Conservation (phyloP, 1,284 basidiomycete species). For the Cystobasidium pallidum region DNA sequence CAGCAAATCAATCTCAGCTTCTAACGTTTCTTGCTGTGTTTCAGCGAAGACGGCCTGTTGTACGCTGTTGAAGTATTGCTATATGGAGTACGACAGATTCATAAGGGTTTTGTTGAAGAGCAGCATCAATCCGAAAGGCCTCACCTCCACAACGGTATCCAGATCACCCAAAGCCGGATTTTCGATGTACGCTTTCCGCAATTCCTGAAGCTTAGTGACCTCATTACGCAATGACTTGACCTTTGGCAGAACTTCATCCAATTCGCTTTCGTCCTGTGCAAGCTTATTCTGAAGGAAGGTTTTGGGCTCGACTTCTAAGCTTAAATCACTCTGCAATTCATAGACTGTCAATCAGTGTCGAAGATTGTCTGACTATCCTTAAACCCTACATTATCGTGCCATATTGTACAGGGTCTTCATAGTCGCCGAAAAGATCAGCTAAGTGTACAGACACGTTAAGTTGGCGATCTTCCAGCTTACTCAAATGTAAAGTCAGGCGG, state of each 20-base stretch:
- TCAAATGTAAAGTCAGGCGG: slow-evolving; percentile 44
- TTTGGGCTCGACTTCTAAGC: slow-evolving; percentile 38
- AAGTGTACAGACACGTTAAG: background rate
- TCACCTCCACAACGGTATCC: slow-evolving; percentile 32
- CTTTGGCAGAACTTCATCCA: slow-evolving; percentile 20
- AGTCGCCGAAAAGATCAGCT: background rate
- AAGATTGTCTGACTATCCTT: background rate
- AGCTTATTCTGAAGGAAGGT: slow-evolving; percentile 44
- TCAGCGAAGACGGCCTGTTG: slow-evolving; percentile 25
- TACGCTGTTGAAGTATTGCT: slow-evolving; percentile 36
- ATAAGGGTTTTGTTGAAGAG: too few relatives aligned
- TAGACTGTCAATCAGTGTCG: background rate
- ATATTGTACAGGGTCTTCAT: slow-evolving; percentile 42
- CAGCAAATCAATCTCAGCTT: slow-evolving; percentile 33
- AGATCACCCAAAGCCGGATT: slow-evolving; percentile 42
- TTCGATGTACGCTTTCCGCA: slow-evolving; percentile 30
- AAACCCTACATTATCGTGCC: slow-evolving; percentile 35
- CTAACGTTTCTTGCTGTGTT: slow-evolving; percentile 29
- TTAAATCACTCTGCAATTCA: slow-evolving; percentile 24
- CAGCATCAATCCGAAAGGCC: background rate
- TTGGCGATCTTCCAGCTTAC: slow-evolving; percentile 1
- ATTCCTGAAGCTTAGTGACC: slow-evolving; percentile 36
- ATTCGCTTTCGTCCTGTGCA: slow-evolving; percentile 20
- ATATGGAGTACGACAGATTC: background rate
- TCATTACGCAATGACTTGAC: slow-evolving; percentile 27